Percentiles rank a stretch among this genome's conserved stretches.
Evolutionary conservation across 352 stramenopile genomes (phyloP).

Genomic region (Thraustochytrium sp.): DNA sequence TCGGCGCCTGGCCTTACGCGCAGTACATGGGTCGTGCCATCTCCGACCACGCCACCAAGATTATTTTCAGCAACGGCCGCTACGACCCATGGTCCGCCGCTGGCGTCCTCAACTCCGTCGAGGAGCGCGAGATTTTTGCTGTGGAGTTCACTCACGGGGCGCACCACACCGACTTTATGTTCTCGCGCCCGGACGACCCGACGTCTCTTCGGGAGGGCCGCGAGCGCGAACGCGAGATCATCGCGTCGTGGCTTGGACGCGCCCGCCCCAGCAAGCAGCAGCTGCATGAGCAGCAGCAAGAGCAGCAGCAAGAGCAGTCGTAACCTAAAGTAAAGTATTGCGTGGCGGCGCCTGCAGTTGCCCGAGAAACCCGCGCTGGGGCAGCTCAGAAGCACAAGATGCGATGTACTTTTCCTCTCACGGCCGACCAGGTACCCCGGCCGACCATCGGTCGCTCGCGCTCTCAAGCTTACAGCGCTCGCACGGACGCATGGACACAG

Average conservation of each 20-base stretch:
- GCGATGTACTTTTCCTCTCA: too few species aligned
- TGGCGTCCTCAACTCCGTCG: neutral
- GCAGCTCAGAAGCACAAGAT: too few species aligned
- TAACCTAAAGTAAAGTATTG: too few species aligned
- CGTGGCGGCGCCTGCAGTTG: too few species aligned
- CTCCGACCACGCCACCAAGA: neutral
- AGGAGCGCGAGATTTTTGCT: neutral
- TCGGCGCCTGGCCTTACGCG: conserved; percentile 17
- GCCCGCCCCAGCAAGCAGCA: neutral
- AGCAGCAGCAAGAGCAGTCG: too few species aligned
- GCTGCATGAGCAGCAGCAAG: neutral
- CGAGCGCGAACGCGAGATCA: neutral
- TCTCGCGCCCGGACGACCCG: neutral
- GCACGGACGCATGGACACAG: too few species aligned
- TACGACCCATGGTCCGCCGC: conserved; percentile 41
- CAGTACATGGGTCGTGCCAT: conserved; percentile 17
- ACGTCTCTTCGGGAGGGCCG: neutral
- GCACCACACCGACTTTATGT: conserved; percentile 39
- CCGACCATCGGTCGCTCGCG: too few species aligned
- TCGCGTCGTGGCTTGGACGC: neutral
- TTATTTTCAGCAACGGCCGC: conserved; percentile 40
- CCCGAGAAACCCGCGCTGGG: too few species aligned
- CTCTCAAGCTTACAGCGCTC: too few species aligned
- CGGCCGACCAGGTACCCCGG: too few species aligned
- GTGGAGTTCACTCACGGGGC: neutral